phyloP scores from a whole-genome alignment of 495 filamentous ascomycete species.

The Corynascus novoguineensis region DNA sequence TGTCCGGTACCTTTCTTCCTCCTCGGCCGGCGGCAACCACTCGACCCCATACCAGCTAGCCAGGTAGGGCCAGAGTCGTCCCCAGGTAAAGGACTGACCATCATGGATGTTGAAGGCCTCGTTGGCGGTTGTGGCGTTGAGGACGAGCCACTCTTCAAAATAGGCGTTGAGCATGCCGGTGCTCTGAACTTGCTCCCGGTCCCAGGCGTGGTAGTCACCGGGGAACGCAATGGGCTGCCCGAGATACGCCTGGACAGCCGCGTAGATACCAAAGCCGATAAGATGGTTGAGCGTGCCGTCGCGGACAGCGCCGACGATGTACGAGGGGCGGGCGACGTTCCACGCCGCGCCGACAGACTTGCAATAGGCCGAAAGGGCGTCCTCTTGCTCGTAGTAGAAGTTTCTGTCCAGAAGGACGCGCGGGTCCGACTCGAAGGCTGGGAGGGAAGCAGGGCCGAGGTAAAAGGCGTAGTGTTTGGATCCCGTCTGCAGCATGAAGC shows the following conservation, averaged over 20 bases:
- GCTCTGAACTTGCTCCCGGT: constrained; percentile 35
- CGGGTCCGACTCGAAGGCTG: constrained; percentile 42
- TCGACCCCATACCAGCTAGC: constrained; percentile 40
- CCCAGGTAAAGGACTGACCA: constrained; percentile 39
- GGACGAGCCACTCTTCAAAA: constrained; percentile 48
- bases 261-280: constrained; percentile 46
- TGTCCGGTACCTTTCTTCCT: constrained; percentile 23
- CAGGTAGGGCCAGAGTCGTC: constrained; percentile 42
- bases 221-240: constrained; percentile 38
- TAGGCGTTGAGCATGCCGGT: constrained; percentile 42
- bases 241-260: constrained; percentile 38
- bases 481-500: constrained; percentile 48
- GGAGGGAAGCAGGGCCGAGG: constrained; percentile 41
- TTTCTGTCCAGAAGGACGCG: constrained; percentile 40
- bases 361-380: constrained; percentile 37
- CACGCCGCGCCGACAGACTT: constrained; percentile 25
- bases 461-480: constrained; percentile 50
- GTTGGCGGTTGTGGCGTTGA: constrained; percentile 33
- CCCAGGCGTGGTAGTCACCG: constrained; percentile 38
- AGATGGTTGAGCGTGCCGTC: constrained; percentile 48
- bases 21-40: constrained; percentile 24
- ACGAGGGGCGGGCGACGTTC: constrained; percentile 41
- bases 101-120: constrained; percentile 46
- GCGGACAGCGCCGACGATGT: constrained; percentile 47
- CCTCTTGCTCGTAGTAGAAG: constrained; percentile 53